phyloP scores from a whole-genome alignment of 176 grass and related monocot species.

The Thinopyrum elongatum region DNA sequence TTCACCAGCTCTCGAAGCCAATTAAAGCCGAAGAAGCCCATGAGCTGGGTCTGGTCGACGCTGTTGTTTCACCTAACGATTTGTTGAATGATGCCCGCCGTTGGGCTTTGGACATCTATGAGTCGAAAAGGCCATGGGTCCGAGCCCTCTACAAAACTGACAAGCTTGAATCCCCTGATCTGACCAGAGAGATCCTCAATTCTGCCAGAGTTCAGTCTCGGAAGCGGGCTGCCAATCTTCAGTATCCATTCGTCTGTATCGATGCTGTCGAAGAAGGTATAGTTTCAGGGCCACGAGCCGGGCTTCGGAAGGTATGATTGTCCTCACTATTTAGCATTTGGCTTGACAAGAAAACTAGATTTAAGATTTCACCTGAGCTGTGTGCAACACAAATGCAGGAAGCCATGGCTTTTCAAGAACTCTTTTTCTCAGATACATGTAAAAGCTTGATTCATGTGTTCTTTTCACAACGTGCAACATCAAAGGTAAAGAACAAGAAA shows the following conservation, averaged over 20 bases:
- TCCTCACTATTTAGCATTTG: background rate
- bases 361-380: background rate
- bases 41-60: constrained; percentile 69
- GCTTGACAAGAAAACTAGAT: background rate
- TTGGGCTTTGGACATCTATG: constrained; percentile 85
- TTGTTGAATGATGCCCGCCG: constrained; percentile 55
- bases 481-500: constrained; percentile 53
- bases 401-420: constrained; percentile 59
- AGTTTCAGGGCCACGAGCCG: constrained; percentile 59
- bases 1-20: constrained; percentile 72
- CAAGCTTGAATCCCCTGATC: constrained; percentile 66
- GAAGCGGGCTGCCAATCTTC: constrained; percentile 69
- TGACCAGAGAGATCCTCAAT: constrained; percentile 82
- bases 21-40: constrained; percentile 75
- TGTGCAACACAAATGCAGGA: constrained; percentile 51
- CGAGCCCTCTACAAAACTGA: constrained; percentile 83
- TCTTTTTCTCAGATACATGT: constrained; percentile 79
- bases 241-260: constrained; percentile 77
- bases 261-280: constrained; percentile 91
- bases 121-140: constrained; percentile 65
- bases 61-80: constrained; percentile 68
- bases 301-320: constrained; percentile 74
- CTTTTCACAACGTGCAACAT: constrained; percentile 73
- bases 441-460: constrained; percentile 81
- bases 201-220: constrained; percentile 72